A percentile compares a stretch with the other conserved stretches of the same genome.
These are phyloP conservation scores for Juglanconis sp. DNA, from an alignment of 2,329 filamentous ascomycete species.

Conservation along the genomic window DNA sequence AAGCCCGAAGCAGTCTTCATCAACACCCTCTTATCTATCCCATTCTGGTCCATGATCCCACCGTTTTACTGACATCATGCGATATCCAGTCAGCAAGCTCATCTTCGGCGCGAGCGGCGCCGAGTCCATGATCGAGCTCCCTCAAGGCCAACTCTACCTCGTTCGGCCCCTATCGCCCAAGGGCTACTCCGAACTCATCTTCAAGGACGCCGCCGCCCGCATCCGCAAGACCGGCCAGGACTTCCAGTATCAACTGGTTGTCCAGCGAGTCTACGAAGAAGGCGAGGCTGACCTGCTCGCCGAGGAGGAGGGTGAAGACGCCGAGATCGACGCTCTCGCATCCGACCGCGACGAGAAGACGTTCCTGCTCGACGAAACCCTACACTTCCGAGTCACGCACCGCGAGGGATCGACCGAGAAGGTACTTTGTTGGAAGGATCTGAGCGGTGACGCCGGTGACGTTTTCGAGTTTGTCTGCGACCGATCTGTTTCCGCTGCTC, in stretches of 20 bases:
- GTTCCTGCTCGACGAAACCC: constrained; percentile 87
- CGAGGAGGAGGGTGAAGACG: constrained; percentile 85
- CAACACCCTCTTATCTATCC: not conserved
- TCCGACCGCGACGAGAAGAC: constrained; percentile 94
- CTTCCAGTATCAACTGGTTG: constrained; percentile 94
- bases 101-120: constrained; percentile 85
- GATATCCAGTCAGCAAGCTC: constrained; percentile 73
- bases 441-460: constrained; percentile 90
- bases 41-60: not conserved
- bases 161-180: constrained; percentile 94
- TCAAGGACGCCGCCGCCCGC: constrained; percentile 90
- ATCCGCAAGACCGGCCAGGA: constrained; percentile 93
- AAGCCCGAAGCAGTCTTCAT: not conserved
- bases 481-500: constrained; percentile 61
- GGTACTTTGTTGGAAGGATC: constrained; percentile 89
- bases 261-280: constrained; percentile 95
- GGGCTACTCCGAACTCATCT: constrained; percentile 97
- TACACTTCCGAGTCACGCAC: constrained; percentile 83
- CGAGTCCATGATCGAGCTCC: constrained; percentile 89
- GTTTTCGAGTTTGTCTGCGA: constrained; percentile 99
- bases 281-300: constrained; percentile 89
- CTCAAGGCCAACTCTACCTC: constrained; percentile 94
- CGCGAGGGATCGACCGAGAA: constrained; percentile 72
- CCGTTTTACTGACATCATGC: constrained; percentile 8
- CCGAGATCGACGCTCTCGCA: constrained; percentile 67